Conservation (phyloP, 1,284 basidiomycete genomes). For the Sutorius eximius region DNA sequence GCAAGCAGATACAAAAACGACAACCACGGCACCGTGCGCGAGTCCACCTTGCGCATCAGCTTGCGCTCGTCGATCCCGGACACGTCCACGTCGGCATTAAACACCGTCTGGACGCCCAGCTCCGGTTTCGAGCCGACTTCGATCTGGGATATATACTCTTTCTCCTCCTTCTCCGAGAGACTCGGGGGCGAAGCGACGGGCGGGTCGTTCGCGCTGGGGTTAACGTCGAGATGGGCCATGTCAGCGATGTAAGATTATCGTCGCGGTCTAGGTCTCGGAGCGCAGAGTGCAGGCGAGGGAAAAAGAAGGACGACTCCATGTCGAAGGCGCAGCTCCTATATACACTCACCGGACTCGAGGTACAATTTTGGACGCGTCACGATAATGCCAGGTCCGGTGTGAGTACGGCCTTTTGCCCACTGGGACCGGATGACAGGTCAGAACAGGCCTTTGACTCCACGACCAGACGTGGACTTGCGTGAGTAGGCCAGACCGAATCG, state of each 20-base stretch:
- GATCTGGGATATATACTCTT: slow-evolving; percentile 9
- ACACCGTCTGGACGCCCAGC: slow-evolving; percentile 28
- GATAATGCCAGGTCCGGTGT: not conserved
- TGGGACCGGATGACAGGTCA: no score
- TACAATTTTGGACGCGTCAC: not conserved
- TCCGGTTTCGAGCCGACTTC: slow-evolving; percentile 7
- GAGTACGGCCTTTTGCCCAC: no score
- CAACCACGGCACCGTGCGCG: slow-evolving; percentile 65
- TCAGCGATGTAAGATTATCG: not conserved
- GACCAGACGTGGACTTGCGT: not conserved
- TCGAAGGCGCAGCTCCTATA: not conserved
- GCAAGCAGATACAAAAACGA: slow-evolving; percentile 74
- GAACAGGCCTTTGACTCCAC: no score
- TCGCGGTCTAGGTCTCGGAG: not conserved
- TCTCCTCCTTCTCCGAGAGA: slow-evolving; percentile 23
- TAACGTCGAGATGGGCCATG: not conserved
- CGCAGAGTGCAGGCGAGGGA: not conserved
- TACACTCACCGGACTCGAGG: not conserved
- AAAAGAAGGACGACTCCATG: not conserved
- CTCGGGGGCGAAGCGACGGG: not conserved
- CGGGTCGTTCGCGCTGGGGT: not conserved
- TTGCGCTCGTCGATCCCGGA: slow-evolving; percentile 61
- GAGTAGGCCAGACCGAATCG: not conserved
- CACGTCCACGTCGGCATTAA: slow-evolving; percentile 53
- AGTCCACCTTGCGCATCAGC: slow-evolving; percentile 65